Base-by-base conservation (phyloP, 371 early-diverging fungal genomes). In the Apophysomyces sp. region DNA sequence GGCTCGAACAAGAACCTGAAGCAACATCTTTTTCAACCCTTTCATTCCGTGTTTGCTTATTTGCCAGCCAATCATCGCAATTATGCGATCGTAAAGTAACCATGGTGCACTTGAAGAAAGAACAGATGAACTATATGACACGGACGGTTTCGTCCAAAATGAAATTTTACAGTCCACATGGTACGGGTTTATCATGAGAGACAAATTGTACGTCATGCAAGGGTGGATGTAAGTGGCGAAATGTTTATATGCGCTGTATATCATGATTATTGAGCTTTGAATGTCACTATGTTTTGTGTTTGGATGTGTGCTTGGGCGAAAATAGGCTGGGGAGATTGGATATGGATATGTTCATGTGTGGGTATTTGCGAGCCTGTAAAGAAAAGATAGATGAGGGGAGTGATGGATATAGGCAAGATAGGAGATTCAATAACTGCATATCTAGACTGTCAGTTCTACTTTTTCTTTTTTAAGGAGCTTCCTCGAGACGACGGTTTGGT, bases 331-430 rank as follows among this genome's bases (percentile, higher is more conserved):
- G 21, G 1, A 9, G 8, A 21, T 21, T 16, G 49, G 21, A 21
- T 44, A 21, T 44, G 7, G 49, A 21, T 21, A 44, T 1, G 49
- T 21, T 44, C 49, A 44, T 21, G 24, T n/a, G 21, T 16, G 44
- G 49, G 49, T 44, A 44, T 44, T n/a, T 21, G 49, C 4, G 16
- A 44, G 49, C 9, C 0, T 41, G 6, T 11, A 41, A 63, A 34
- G 15, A 24, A 52, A 1, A 16, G 52, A 56, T 28, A 21, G 8
- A 39, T 37, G 15, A 4, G 21, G 21, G 49, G 9, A 21, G 49
- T 21, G 1, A 72, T 66, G 27, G 52, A 57, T n/a, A 52, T 18
- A 7, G 49, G 49, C 13, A 67, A 69, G 29, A 66, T 21, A 44
- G 49, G 21, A 21, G 13, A 34, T 34, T 34, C 34, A 34, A 34